phyloP scores from a whole-genome alignment of 805 yeast species.

The Saccharomycopsis sp. region DNA sequence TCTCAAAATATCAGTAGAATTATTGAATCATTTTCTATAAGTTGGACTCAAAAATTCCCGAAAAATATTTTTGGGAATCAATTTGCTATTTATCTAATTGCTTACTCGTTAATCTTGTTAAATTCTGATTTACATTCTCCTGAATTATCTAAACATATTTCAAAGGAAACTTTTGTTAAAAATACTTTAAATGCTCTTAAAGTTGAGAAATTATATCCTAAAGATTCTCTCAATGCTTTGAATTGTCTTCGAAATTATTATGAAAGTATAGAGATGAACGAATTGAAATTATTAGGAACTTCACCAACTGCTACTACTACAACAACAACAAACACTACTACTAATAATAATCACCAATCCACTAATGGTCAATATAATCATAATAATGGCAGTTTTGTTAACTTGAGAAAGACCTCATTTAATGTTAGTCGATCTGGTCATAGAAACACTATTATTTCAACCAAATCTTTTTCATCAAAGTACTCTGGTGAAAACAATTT shows the following conservation, averaged over 20 bases:
- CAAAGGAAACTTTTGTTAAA: constrained; percentile 27
- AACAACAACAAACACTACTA: not conserved
- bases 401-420: constrained; percentile 17
- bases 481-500: not conserved
- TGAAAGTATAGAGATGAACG: constrained; percentile 19
- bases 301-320: not conserved
- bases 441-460: constrained; percentile 8
- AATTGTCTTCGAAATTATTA: constrained; percentile 18
- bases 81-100: constrained; percentile 46
- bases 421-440: constrained; percentile 16
- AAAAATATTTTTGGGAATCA: constrained; percentile 35
- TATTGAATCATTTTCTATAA: constrained; percentile 42
- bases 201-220: constrained; percentile 19
- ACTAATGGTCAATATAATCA: constrained; percentile 4
- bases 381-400: constrained; percentile 16
- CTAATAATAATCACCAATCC: not conserved
- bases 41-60: constrained; percentile 19
- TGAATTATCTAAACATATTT: constrained; percentile 28
- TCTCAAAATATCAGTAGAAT: constrained; percentile 93
- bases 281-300: constrained; percentile 15
- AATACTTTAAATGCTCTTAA: constrained; percentile 30
- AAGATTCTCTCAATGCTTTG: constrained; percentile 17
- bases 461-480: constrained; percentile 9
- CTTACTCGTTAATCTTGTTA: constrained; percentile 45
- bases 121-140: constrained; percentile 50